Evolutionary conservation across 1,139 yeast genomes (phyloP).

Genomic region (Hyphopichia pseudoburtonii): DNA sequence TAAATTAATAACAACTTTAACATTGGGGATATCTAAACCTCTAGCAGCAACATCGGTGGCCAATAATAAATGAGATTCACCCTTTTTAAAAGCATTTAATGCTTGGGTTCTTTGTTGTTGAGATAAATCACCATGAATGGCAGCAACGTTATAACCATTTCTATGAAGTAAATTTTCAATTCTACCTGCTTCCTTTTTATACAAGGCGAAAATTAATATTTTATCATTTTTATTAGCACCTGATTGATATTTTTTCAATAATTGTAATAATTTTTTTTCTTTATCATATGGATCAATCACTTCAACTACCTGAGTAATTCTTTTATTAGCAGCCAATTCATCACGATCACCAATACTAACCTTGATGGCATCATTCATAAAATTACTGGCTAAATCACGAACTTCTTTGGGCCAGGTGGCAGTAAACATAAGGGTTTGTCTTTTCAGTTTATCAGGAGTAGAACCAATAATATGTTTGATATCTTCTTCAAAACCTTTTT

Average conservation of each 20-base stretch:
- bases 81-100: slow-evolving; percentile 78
- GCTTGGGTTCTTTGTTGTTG: slow-evolving; percentile 94
- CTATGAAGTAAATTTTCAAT: slow-evolving; percentile 74
- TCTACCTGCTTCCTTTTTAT: slow-evolving; percentile 94
- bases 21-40: slow-evolving; percentile 97
- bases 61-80: slow-evolving; percentile 70
- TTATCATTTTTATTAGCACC: slow-evolving; percentile 69
- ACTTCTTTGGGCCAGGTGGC: slow-evolving; percentile 94
- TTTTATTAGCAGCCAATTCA: slow-evolving; percentile 89
- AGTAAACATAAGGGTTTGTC: slow-evolving; percentile 88
- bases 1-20: slow-evolving; percentile 90
- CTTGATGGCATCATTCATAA: slow-evolving; percentile 81
- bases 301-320: slow-evolving; percentile 91
- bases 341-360: slow-evolving; percentile 93
- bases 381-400: slow-evolving; percentile 84
- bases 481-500: slow-evolving; percentile 93
- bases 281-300: slow-evolving; percentile 83
- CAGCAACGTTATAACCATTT: slow-evolving; percentile 80
- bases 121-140: slow-evolving; percentile 93
- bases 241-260: slow-evolving; percentile 73
- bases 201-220: slow-evolving; percentile 86
- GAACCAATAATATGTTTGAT: slow-evolving; percentile 75
- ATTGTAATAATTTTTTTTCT: slow-evolving; percentile 70
- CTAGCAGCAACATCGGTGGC: slow-evolving; percentile 99
- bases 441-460: slow-evolving; percentile 39